Evolutionary conservation across 2,329 filamentous ascomycete species (phyloP), one percentile per base, ranked within the genome.

Genomic region (Penicillium sp.): DNA sequence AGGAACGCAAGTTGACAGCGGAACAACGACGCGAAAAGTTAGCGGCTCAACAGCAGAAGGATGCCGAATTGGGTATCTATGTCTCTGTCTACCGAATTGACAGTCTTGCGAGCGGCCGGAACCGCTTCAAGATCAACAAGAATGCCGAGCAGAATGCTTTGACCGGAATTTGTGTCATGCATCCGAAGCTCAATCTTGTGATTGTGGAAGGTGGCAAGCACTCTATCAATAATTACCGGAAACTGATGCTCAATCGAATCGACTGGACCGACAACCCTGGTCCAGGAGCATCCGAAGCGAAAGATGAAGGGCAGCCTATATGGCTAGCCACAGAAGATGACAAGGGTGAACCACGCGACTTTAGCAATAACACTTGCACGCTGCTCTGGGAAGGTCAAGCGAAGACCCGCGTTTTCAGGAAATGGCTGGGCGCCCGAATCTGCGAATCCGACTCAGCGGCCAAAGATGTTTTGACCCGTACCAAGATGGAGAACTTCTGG

Each of bases 401-500:
- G 72, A 95, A 94, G 74, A 81, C 84, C 35, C 84, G 91, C 51
- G 86, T 83, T 0, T 99, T 98, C 74, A 87, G 90, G 65, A 93
- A 92, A 71, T 98, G 94, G 91, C 84, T 89, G 2, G 92, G 88
- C 62, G 77, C 78, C 24, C 89, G 91, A 73, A 87, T 95, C n/a
- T 96, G 92, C 75, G 95, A 98, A 77, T 94, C 91, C 2, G 95
- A 99, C 73, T 85, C 88, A 11, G 90, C 96, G 72, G 95, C 94
- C 5, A 89, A 91, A 72, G 92, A 96, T 67, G 83, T 88, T 22
- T 77, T 99, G 62, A 79, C 87, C 13, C 85, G 92, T 66, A 86
- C 87, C 6, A 97, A 96, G 81, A 90, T 98, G 84, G 94, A 98
- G 69, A 96, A 89, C 69, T 94, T 99, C 71, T 99, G 95, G 95